Base-by-base conservation (phyloP, 139 green algal genomes). In the Penium margaritaceum region DNA sequence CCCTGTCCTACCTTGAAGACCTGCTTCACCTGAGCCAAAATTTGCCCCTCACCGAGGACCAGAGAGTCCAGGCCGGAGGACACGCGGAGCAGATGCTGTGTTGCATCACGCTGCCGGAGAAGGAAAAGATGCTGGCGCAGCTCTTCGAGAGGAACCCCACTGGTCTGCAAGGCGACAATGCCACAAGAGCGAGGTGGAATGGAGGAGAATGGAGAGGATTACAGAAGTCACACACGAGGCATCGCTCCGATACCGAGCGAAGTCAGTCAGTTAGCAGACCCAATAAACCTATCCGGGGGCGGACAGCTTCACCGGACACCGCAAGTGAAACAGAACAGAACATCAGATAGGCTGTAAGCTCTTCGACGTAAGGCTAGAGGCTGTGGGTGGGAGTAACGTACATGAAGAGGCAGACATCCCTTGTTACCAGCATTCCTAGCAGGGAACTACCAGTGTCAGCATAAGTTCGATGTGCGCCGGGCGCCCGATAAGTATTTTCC, bases 31-130 rank as follows among this genome's bases (percentile, higher is more conserved):
- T 99, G 94, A 6, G 94, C 92, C 37, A 99, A 82, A 66, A 99
- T 98, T 79, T 99, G 94, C 15, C 94, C 94, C 84, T 99, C 94
- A 17, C 94, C 94, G 87, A 99, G 93, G 3, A 99, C 94, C 15
- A 98, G 88, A 0, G 89, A 96, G 75, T 99, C 94, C 12, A 99
- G 88, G 47, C 94, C 94, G 24, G 87, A 89, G 2, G 91, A 85
- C 24, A 99, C 94, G 46, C 89, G 85, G 79, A 99, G 84, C 63
- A 99, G 82, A 81, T 99, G 94, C 0, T 83, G 70, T 1, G 90
- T 96, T 24, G 94, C 94, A 43, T 99, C 94, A 14, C 87, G 78
- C 84, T 99, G 91, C 27, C 87, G 76, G 57, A 96, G 88, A 75
- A 97, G 73, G 83, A 99, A 99, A 41, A 99, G 82, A 84, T 97